Evolutionary conservation across 2,329 filamentous ascomycete species (phyloP).

Genomic region (Sphaerulina vaccinii): DNA sequence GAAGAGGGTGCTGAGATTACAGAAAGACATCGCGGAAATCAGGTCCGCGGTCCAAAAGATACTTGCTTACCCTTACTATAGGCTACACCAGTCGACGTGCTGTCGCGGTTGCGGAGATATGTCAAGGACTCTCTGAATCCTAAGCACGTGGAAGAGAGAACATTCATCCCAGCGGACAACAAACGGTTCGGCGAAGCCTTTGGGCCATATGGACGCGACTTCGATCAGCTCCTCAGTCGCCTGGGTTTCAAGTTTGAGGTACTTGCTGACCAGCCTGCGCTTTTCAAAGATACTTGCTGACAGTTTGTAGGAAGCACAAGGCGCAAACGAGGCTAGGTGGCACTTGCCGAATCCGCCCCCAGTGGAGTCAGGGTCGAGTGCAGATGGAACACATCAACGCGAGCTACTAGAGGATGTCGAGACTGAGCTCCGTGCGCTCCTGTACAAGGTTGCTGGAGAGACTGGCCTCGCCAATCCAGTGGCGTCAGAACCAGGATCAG

Average conservation of each 20-base stretch:
- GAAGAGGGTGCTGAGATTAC: too few species aligned
- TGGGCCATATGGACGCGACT: slow-evolving; percentile 53
- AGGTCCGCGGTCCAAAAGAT: too few species aligned
- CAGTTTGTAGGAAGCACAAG: slow-evolving; percentile 4
- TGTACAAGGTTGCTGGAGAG: slow-evolving; percentile 40
- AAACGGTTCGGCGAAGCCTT: slow-evolving; percentile 65
- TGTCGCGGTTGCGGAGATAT: slow-evolving; percentile 60
- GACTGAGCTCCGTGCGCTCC: slow-evolving; percentile 56
- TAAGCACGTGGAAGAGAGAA: slow-evolving; percentile 50
- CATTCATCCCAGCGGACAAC: slow-evolving; percentile 59
- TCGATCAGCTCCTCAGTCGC: slow-evolving; percentile 56
- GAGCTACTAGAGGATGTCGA: slow-evolving; percentile 60
- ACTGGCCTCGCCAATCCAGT: slow-evolving; percentile 30
- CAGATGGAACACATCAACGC: slow-evolving; percentile 27
- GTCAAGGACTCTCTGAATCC: slow-evolving; percentile 57
- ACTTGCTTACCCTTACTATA: too few species aligned
- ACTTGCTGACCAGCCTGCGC: slow-evolving; percentile 26
- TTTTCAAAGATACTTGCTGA: not conserved
- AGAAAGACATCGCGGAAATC: too few species aligned
- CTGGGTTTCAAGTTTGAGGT: slow-evolving; percentile 62
- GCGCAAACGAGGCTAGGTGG: slow-evolving; percentile 27
- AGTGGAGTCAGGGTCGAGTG: slow-evolving; percentile 24
- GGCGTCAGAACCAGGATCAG: slow-evolving; percentile 28
- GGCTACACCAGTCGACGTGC: slow-evolving; percentile 54
- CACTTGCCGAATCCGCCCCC: slow-evolving; percentile 30